Percentiles rank a stretch among this genome's conserved stretches.
Evolutionary conservation across 169 alveolate genomes (phyloP).

Genomic region (Prorocentrum cordatum): DNA sequence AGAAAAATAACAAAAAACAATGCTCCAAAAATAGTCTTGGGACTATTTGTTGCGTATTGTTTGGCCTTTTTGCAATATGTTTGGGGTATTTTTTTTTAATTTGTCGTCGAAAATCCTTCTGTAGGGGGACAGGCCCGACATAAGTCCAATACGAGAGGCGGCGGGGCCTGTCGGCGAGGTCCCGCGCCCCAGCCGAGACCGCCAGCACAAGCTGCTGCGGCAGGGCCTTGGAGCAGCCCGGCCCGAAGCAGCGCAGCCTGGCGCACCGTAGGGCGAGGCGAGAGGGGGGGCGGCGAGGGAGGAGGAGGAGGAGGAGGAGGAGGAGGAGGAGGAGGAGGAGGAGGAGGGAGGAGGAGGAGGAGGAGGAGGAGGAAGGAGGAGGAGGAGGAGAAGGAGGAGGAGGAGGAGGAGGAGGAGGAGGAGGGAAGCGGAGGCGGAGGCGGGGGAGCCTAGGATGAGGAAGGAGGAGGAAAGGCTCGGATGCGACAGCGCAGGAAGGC

Average conservation of each 20-base stretch:
- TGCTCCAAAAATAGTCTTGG: no score
- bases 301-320: neutral
- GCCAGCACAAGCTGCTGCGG: neutral
- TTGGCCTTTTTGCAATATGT: no score
- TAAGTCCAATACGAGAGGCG: neutral
- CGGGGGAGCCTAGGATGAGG: neutral
- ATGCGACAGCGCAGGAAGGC: neutral
- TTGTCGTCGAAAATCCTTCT: no score
- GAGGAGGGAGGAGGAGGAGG: neutral
- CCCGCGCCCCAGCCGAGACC: no score
- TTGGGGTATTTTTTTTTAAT: no score
- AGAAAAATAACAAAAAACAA: no score
- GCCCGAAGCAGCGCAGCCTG: neutral
- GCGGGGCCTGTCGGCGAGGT: no score
- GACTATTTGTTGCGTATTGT: no score
- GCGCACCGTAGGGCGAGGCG: neutral
- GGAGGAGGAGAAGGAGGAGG: neutral
- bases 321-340: neutral
- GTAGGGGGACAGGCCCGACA: neutral
- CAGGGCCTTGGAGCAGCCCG: neutral
- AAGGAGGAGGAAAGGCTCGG: neutral
- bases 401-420: neutral
- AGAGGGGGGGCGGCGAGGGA: neutral
- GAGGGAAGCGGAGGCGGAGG: neutral
- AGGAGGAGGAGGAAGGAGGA: neutral